Conservation (phyloP, 495 filamentous ascomycete genomes). For the Penicillium macrosclerotiorum region DNA sequence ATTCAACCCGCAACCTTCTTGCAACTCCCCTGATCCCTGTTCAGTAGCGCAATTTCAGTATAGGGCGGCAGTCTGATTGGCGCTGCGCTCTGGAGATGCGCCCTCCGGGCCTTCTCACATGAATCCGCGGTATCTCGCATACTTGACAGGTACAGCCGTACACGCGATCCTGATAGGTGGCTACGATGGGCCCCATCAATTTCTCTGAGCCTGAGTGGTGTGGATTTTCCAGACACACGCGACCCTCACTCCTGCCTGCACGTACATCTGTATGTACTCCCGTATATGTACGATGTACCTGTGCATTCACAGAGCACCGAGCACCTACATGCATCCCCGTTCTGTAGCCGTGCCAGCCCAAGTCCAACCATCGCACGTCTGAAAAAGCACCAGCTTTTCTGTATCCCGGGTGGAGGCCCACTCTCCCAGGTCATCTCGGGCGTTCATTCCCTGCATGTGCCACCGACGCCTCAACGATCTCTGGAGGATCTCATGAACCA, state of each 20-base stretch:
- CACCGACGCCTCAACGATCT: constrained; percentile 25
- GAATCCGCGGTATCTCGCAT: constrained; percentile 28
- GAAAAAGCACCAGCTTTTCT: constrained; percentile 5
- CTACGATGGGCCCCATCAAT: no score
- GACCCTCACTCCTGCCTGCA: no score
- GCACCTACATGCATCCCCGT: no score
- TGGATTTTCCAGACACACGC: no score
- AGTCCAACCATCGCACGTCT: neutral
- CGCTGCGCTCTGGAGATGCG: neutral
- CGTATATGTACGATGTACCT: no score
- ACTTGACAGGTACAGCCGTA: constrained; percentile 21
- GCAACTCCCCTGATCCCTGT: constrained; percentile 15
- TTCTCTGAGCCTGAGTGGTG: no score
- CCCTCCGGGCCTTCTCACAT: constrained; percentile 18
- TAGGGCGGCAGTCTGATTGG: constrained; percentile 8
- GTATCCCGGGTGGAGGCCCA: constrained; percentile 5
- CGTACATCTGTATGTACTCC: no score
- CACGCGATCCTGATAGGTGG: constrained; percentile 2
- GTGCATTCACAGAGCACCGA: no score
- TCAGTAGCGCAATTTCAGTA: constrained; percentile 8
- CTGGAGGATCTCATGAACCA: neutral
- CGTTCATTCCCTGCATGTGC: constrained; percentile 22
- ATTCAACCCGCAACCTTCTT: constrained; percentile 9
- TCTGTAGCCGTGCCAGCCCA: neutral
- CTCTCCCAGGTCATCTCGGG: constrained; percentile 12